Base-by-base conservation (phyloP, 208 protist genomes). In the Leishmania major region DNA sequence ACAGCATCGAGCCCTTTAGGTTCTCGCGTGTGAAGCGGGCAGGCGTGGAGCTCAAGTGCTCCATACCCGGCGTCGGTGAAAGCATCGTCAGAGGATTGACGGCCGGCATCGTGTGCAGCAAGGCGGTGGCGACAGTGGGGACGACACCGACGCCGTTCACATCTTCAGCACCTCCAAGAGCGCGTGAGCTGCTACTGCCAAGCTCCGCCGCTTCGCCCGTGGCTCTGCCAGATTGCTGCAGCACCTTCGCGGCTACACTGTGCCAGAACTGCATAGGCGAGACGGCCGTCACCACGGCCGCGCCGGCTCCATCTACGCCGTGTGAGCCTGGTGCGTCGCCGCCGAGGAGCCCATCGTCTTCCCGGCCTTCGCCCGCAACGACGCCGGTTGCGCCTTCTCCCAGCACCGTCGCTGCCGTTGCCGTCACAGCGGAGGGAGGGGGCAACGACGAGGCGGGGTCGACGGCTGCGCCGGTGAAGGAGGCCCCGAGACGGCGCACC, bases 1-100 rank as follows among this genome's bases (percentile, higher is more conserved):
- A 53, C 64, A 89, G 77, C 77, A 89, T 89, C n/a, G 87, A 89
- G 25, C 83, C 80, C 51, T 82, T 83, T 31, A 89, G 64, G 31
- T 75, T 80, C 13, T 83, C 80, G 37, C 11, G 51, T 10, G 53
- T 64, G 43, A 84, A 84, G 25, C 49, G 28, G 4, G 83, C 7
- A n/a, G 7, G 57, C 10, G 59, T 31, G 22, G 59, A 19, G 57
- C 43, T 60, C 66, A 70, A 55, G n/a, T 75, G 59, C 78, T 80
- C 83, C 31, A 83, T 10, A 3, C 66, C 74, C 11, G 62, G 78
- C 47, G 53, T 60, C 13, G 43, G n/a, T 1, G 78, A 69, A 66
- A 84, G 55, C 45, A 78, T 40, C 4, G 77, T 71, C 1, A 35
- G 62, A 7, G 86, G 59, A 25, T 72, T 79, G 28, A 15, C 37